These are phyloP conservation scores for Neoascochyta sp. DNA, from an alignment of 2,329 filamentous ascomycete species.

Conservation along the genomic window DNA sequence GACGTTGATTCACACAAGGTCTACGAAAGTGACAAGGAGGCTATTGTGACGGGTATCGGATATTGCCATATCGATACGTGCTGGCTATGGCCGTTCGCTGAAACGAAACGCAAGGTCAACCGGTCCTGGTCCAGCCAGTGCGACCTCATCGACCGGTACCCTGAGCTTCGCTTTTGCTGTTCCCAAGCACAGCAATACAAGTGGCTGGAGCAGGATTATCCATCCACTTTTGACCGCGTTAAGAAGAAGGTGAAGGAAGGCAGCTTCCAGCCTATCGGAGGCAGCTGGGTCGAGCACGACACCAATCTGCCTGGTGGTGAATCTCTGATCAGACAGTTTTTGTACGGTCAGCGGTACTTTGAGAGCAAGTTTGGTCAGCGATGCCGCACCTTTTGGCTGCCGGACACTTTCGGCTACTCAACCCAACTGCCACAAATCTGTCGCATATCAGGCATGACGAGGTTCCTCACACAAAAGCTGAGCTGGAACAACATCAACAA, in stretches of 20 bases:
- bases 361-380: slow-evolving; percentile 87
- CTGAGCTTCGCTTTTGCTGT: slow-evolving; percentile 86
- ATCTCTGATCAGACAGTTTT: slow-evolving; percentile 86
- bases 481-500: slow-evolving; percentile 99
- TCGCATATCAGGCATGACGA: slow-evolving; percentile 88
- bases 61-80: slow-evolving; percentile 98
- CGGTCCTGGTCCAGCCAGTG: slow-evolving; percentile 97
- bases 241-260: slow-evolving; percentile 87
- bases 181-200: slow-evolving; percentile 98
- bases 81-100: slow-evolving; percentile 98
- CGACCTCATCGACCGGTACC: slow-evolving; percentile 90
- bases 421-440: slow-evolving; percentile 91
- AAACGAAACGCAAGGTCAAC: slow-evolving; percentile 94
- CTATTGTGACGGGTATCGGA: slow-evolving; percentile 82
- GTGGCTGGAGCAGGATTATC: slow-evolving; percentile 89
- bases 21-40: slow-evolving; percentile 70
- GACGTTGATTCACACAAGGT: slow-evolving; percentile 78
- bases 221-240: slow-evolving; percentile 82
- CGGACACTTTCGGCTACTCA: slow-evolving; percentile 97
- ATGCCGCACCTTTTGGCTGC: slow-evolving; percentile 92
- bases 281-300: slow-evolving; percentile 98
- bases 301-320: slow-evolving; percentile 97
- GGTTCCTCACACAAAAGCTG: slow-evolving; percentile 96
- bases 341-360: slow-evolving; percentile 94
- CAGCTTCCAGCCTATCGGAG: slow-evolving; percentile 89